Percentiles rank a stretch among this genome's conserved stretches.
These are phyloP conservation scores for Candida albicans DNA, from an alignment of 1,139 yeast species.

Conservation along the genomic window DNA sequence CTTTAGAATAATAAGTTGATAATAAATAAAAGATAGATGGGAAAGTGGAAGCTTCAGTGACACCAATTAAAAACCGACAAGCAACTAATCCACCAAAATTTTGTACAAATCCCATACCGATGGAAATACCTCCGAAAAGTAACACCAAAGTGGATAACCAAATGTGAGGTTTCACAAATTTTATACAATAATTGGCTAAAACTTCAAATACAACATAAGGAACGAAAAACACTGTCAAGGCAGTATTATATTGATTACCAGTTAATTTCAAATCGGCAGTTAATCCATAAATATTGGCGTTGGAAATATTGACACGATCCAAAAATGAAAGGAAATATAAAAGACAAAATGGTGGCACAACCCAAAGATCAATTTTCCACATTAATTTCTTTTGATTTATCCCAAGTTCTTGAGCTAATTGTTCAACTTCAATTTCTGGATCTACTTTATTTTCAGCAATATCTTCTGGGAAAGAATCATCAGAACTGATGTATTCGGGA, in stretches of 20 bases:
- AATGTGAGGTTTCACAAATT: slow-evolving; percentile 59
- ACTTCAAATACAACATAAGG: slow-evolving; percentile 71
- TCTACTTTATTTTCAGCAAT: neutral
- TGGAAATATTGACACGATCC: slow-evolving; percentile 74
- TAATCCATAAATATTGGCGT: slow-evolving; percentile 71
- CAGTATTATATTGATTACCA: slow-evolving; percentile 62
- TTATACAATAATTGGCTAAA: slow-evolving; percentile 62
- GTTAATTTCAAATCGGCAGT: slow-evolving; percentile 48
- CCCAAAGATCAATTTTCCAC: slow-evolving; percentile 64
- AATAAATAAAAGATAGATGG: slow-evolving; percentile 72
- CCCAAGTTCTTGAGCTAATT: slow-evolving; percentile 32
- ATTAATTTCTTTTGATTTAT: slow-evolving; percentile 49
- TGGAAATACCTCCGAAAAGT: slow-evolving; percentile 60
- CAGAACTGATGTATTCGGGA: slow-evolving; percentile 1
- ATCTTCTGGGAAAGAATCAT: neutral
- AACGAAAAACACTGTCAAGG: slow-evolving; percentile 68
- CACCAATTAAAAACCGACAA: slow-evolving; percentile 63
- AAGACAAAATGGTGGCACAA: slow-evolving; percentile 69
- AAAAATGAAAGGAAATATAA: slow-evolving; percentile 67
- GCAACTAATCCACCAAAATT: slow-evolving; percentile 59
- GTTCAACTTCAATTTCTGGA: slow-evolving; percentile 24
- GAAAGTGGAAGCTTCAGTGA: slow-evolving; percentile 68
- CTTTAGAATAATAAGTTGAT: slow-evolving; percentile 54
- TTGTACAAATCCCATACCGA: slow-evolving; percentile 65
- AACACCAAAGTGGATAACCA: slow-evolving; percentile 61